Evolutionary conservation across 768 basidiomycete genomes (phyloP).

Genomic region (Amanita exitialis): DNA sequence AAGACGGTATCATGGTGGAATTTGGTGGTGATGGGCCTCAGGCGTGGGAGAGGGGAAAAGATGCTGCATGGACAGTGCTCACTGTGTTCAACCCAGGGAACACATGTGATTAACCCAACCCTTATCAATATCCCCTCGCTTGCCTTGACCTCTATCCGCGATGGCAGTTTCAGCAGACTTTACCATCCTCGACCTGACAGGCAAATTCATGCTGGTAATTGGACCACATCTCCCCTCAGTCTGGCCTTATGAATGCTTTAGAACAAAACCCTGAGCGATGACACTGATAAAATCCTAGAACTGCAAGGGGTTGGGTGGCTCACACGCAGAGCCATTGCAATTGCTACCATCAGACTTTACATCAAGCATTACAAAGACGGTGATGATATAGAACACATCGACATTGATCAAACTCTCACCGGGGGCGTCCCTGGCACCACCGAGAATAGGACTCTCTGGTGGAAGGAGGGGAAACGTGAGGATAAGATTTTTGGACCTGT

Average conservation of each 20-base stretch:
- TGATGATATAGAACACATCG: slow-evolving; percentile 50
- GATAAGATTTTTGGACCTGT: slow-evolving; percentile 58
- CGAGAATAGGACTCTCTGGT: slow-evolving; percentile 48
- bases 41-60: slow-evolving; percentile 83
- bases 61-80: slow-evolving; percentile 68
- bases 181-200: slow-evolving; percentile 3
- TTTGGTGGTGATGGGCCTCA: slow-evolving; percentile 77
- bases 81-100: slow-evolving; percentile 38
- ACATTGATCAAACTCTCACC: slow-evolving; percentile 56
- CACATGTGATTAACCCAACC: not conserved
- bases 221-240: not conserved
- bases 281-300: slow-evolving; percentile 49
- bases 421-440: slow-evolving; percentile 49
- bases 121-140: not conserved
- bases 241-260: slow-evolving; percentile 14
- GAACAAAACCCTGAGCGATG: slow-evolving; percentile 63
- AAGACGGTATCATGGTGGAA: slow-evolving; percentile 76
- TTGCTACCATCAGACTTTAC: slow-evolving; percentile 46
- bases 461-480: slow-evolving; percentile 38
- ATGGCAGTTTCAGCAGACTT: slow-evolving; percentile 7
- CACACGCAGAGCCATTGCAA: slow-evolving; percentile 49
- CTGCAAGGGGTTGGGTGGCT: slow-evolving; percentile 71
- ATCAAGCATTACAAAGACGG: slow-evolving; percentile 62
- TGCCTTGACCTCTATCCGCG: not conserved
- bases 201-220: slow-evolving; percentile 4